These are phyloP conservation scores for Salvia rosmarinus DNA, from an alignment of 257 asterid genomes.

Conservation along the genomic window DNA sequence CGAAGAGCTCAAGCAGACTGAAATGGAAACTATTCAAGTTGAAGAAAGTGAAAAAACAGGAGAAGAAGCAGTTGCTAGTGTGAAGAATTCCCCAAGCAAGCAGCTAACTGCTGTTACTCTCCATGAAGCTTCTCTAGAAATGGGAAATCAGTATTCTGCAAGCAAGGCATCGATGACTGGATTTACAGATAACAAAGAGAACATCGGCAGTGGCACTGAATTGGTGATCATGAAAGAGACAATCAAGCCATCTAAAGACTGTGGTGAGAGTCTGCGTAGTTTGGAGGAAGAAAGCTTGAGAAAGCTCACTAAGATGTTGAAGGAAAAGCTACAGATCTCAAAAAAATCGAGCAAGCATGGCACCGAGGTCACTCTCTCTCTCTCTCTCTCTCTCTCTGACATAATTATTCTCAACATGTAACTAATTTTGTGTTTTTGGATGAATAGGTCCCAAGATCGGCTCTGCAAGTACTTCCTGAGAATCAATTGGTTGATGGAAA, in stretches of 20 bases:
- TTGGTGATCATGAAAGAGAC: constrained; percentile 36
- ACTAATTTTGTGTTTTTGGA: not conserved
- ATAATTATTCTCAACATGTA: not conserved
- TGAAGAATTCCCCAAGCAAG: constrained; percentile 15
- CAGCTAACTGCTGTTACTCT: too few species aligned
- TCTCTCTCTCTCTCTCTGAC: not conserved
- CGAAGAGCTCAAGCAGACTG: constrained; percentile 12
- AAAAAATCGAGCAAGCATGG: constrained; percentile 28
- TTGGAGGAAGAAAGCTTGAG: constrained; percentile 43
- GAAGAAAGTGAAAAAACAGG: constrained; percentile 19
- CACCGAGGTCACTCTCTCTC: constrained; percentile 31
- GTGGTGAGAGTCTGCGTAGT: not conserved
- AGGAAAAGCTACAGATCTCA: constrained; percentile 37
- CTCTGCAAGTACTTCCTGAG: constrained; percentile 53
- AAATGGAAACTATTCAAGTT: constrained; percentile 19
- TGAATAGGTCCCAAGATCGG: constrained; percentile 47
- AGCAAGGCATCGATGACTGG: not conserved
- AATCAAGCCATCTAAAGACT: constrained; percentile 12
- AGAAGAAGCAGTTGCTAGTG: not conserved
- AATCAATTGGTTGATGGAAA: constrained; percentile 36
- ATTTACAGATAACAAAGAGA: constrained; percentile 64
- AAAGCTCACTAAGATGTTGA: constrained; percentile 55
- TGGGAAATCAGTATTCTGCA: too few species aligned
- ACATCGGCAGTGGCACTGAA: constrained; percentile 40
- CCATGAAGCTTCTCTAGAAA: not conserved